These are phyloP conservation scores for Amylostereum areolatum DNA, from an alignment of 1,284 basidiomycete species.

Conservation along the genomic window DNA sequence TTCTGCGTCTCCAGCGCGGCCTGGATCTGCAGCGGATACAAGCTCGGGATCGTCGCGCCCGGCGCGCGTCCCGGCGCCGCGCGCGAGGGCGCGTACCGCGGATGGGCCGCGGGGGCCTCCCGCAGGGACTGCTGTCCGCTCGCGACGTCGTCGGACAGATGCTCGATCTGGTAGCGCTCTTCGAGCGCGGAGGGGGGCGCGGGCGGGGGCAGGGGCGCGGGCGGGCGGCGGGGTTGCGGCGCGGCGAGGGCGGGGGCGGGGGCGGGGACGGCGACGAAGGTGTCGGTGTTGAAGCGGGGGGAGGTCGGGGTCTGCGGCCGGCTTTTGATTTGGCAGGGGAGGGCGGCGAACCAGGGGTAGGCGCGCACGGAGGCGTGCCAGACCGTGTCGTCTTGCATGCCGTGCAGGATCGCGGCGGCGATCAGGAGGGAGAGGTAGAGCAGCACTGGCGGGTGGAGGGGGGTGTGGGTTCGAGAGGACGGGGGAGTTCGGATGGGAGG, in stretches of 20 bases:
- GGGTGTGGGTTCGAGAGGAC: background rate
- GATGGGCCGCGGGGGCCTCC: background rate
- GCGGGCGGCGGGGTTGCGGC: constrained; percentile 36
- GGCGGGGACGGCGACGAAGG: constrained; percentile 6
- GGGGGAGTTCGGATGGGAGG: background rate
- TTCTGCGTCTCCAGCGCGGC: constrained; percentile 21
- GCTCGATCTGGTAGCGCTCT: constrained; percentile 40
- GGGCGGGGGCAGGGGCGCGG: constrained; percentile 20
- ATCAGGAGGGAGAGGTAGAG: constrained; percentile 36
- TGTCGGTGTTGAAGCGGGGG: constrained; percentile 19
- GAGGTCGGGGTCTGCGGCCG: constrained; percentile 25
- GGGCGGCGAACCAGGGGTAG: constrained; percentile 29
- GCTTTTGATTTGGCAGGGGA: constrained; percentile 17
- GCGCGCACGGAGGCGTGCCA: constrained; percentile 48
- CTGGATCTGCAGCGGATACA: constrained; percentile 25
- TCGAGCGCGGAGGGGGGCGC: constrained; percentile 28
- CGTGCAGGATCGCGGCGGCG: constrained; percentile 27
- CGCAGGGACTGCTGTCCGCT: no score
- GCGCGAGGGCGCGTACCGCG: no score
- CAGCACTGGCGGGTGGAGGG: constrained; percentile 29
- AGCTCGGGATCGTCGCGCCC: background rate
- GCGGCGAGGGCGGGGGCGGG: constrained; percentile 32
- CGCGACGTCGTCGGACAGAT: background rate
- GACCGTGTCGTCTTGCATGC: constrained; percentile 36
- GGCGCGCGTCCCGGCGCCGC: background rate